Base-by-base conservation (phyloP, 1,139 yeast species). In the Geotrichum klebahnii region DNA sequence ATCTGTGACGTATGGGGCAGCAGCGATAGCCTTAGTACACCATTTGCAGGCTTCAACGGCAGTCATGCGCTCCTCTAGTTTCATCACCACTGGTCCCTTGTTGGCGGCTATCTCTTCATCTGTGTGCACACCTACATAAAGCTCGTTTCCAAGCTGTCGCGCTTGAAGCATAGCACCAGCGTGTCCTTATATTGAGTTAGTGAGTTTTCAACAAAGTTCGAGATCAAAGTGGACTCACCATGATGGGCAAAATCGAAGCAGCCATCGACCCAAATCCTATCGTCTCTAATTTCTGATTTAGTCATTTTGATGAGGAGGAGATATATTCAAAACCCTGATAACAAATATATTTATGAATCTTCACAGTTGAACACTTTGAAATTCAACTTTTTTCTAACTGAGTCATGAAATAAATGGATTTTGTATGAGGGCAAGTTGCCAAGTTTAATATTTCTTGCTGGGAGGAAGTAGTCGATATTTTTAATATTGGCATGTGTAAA, bases 211-310 rank as follows among this genome's bases (percentile, higher is more conserved):
- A 33, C 33, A 14, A 20, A 3, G 14, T 37, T 24, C 20, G n/a
- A 43, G 20, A 48, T 5, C 16, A 34, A 26, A n/a, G 6, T 14
- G 8, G 14, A 71, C 81, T 50, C 72, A 76, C 92, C 98, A 62
- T 92, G 97, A 65, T 92, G 98, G 35, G 95, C 88, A 70, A 92
- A 92, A 66, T 92, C 98, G 69, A 92, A 92, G 64, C 98, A 92
- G 0, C 98, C 98, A 65, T 92, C 98, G 37, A 92, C 81, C 98
- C 97, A 92, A 55, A 89, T 58, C 31, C 65, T 57, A 46, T 62
- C 63, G 17, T 52, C 54, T 39, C 48, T 39, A 8, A 48, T 36
- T 17, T 43, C 43, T 12, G 47, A 29, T 4, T 31, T 17, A 4
- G 45, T 42, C 45, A 42, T 42, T 42, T 39, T 17, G n/a, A n/a